Conservation (phyloP, 2,329 filamentous ascomycete species). For the Arachnopeziza araneosa region DNA sequence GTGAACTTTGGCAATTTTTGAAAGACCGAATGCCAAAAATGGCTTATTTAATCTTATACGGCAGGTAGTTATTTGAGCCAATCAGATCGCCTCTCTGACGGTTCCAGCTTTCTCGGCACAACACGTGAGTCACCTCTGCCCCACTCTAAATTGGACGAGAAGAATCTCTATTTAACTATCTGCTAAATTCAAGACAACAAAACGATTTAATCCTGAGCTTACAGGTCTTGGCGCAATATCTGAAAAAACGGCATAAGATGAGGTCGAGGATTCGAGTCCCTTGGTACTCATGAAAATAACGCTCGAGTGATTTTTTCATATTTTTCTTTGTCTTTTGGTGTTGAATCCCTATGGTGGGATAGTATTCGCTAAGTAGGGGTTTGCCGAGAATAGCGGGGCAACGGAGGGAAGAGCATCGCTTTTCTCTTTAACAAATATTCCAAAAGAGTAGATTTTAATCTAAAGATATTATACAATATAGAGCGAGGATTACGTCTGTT, state of each 20-base stretch:
- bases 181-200: neutral
- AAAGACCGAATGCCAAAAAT: neutral
- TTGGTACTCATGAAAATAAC: slow-evolving; percentile 20
- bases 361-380: neutral
- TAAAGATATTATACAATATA: too few species aligned
- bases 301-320: neutral
- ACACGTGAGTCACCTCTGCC: too few species aligned
- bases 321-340: neutral
- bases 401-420: neutral
- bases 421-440: too few species aligned
- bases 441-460: too few species aligned
- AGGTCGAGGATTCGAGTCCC: slow-evolving; percentile 34
- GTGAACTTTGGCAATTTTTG: neutral
- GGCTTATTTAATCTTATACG: too few species aligned
- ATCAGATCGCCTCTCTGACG: too few species aligned
- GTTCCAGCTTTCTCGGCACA: too few species aligned
- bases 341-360: neutral
- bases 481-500: too few species aligned
- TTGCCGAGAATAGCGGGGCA: neutral
- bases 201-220: too few species aligned
- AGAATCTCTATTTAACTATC: neutral
- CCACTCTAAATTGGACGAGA: too few species aligned
- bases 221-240: slow-evolving; percentile 40
- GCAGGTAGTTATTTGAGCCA: too few species aligned
- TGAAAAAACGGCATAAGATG: slow-evolving; percentile 33